Base-by-base conservation (phyloP, 106 monocot species). In the Dactylorhiza incarnata region DNA sequence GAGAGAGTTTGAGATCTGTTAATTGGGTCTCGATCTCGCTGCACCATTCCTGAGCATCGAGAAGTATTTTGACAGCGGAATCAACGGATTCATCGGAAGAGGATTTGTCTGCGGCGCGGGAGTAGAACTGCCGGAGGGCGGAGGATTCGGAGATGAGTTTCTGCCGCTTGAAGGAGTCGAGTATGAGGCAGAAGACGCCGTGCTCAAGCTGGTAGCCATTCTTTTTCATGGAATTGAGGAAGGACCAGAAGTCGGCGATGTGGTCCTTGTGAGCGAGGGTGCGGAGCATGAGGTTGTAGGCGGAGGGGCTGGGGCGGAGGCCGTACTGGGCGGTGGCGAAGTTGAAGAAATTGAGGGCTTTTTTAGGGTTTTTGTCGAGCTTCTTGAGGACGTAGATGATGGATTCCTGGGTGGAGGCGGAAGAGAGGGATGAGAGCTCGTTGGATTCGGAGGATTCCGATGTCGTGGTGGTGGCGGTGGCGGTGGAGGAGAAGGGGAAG, bases 301-400 rank as follows among this genome's bases (percentile, higher is more conserved):
- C 74, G 2, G 83, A 13, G 15, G 81, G 67, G 69, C 68, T 59
- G 24, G 84, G 90, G 4, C 47, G 74, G 81, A 85, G 82, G 65
- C 19, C 65, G 62, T 25, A 49, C 15, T 49, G 48, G 45, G 77
- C 6, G 22, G 73, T 73, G 80, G 75, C 61, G 78, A 81, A 75
- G 79, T 81, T 26, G 80, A 94, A 91, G 83, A 91, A 84, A 68
- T 77, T 58, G 9, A 94, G 81, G 4, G 97, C 89, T 49, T 87
- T 80, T 7, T 48, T n/a, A 24, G 93, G 89, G 11, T 53, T 77
- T 45, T 84, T 87, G 23, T 74, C 78, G 45, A 91, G 89, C 75
- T 82, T 89, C 78, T 83, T 89, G 56, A 97, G 86, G 75, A 82
- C 78, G 83, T 94, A 94, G 81, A 94, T 74, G 53, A 97, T 48